Base-by-base conservation (phyloP, 1,139 yeast genomes). In the Geotrichum aggregatum region DNA sequence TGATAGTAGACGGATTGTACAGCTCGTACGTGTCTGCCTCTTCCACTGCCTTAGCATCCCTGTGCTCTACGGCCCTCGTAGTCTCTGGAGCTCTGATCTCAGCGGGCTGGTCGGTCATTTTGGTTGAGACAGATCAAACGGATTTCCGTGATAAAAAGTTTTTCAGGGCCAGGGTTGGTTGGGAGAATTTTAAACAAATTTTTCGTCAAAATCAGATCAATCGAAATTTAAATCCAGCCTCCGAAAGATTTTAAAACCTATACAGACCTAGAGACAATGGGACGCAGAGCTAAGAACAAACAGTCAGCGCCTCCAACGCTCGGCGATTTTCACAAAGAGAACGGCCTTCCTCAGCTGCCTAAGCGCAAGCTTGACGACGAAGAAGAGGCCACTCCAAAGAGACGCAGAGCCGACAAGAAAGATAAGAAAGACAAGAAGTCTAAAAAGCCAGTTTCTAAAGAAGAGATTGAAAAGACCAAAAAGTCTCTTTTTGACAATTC, bases 211-310 rank as follows among this genome's bases (percentile, higher is more conserved):
- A n/a, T n/a, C n/a, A n/a, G n/a, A n/a, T n/a, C n/a, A n/a, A n/a
- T n/a, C n/a, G n/a, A n/a, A n/a, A n/a, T n/a, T n/a, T n/a, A n/a
- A n/a, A n/a, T n/a, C n/a, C n/a, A n/a, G n/a, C n/a, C n/a, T n/a
- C n/a, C n/a, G n/a, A n/a, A n/a, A n/a, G n/a, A n/a, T n/a, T n/a
- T n/a, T n/a, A n/a, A n/a, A n/a, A n/a, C n/a, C n/a, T 28, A 42
- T 19, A 28, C 28, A 28, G n/a, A 39, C 22, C 11, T 30, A 44
- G 33, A 18, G 52, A 64, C 40, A 55, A 88, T 88, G 96, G 97
- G 96, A 68, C 84, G 96, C 80, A 84, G 87, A 76, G 86, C 88
- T 56, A 87, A 84, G 73, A 84, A 86, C 66, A 89, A 87, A 76
- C 97, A 89, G 73, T 91, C 87, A 33, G 86, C 79, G 55, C 97